These are phyloP conservation scores for Stentor coeruleus DNA, from an alignment of 73 alveolate species.

Conservation along the genomic window DNA sequence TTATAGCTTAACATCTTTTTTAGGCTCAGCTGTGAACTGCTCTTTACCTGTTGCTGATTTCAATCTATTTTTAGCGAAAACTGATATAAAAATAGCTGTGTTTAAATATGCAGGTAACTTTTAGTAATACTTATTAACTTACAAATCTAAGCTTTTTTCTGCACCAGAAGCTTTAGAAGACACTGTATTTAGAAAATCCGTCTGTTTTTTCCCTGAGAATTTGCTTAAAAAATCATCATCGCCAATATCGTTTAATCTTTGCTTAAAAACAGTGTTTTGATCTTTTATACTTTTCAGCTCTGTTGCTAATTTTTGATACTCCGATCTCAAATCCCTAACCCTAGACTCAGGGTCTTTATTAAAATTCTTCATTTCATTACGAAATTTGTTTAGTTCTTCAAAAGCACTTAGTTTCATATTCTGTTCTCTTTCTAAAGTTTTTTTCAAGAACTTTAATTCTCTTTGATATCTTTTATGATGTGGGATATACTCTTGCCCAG, in stretches of 20 bases:
- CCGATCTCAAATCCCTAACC: neutral
- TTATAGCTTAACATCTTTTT: too few species aligned
- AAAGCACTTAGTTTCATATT: neutral
- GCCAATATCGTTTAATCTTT: slow-evolving; percentile 6
- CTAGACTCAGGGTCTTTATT: neutral
- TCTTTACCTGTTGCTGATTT: neutral
- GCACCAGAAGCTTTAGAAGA: neutral
- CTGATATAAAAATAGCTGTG: neutral
- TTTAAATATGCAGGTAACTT: neutral
- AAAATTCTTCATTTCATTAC: slow-evolving; percentile 4
- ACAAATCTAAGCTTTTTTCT: neutral
- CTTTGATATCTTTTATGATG: neutral
- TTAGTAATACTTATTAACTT: neutral
- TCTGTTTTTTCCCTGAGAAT: neutral
- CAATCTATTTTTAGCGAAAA: neutral
- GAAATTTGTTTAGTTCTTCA: neutral
- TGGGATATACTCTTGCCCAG: neutral
- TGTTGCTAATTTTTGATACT: neutral
- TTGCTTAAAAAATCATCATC: slow-evolving; percentile 1
- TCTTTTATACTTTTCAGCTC: neutral
- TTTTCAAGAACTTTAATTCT: neutral
- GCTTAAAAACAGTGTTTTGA: slow-evolving; percentile 2
- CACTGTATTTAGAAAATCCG: neutral
- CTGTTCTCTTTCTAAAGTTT: slow-evolving; percentile 2
- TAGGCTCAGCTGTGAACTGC: neutral